These are phyloP conservation scores for Sambucus nigra DNA, from an alignment of 129 eudicot species.

Conservation along the genomic window DNA sequence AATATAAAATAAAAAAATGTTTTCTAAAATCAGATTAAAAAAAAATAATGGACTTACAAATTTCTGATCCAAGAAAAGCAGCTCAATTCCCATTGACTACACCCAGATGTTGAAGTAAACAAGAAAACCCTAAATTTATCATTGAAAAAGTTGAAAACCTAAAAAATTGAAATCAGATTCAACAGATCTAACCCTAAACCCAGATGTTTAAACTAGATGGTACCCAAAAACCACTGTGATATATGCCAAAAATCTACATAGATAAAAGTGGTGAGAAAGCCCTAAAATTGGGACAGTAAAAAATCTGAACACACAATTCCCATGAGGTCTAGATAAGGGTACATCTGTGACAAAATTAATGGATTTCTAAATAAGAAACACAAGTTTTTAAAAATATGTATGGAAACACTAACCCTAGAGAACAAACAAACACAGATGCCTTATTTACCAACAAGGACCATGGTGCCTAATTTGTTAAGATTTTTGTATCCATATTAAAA, in stretches of 20 bases:
- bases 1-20: no score
- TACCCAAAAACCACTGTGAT: slow-evolving; percentile 16
- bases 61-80: slow-evolving; percentile 22
- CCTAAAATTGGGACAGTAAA: slow-evolving; percentile 25
- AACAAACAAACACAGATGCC: background rate
- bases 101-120: slow-evolving; percentile 20
- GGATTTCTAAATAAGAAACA: background rate
- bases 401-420: background rate
- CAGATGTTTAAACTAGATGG: slow-evolving; percentile 10
- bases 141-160: background rate
- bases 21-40: background rate
- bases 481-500: no score
- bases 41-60: slow-evolving; percentile 11
- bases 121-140: slow-evolving; percentile 4
- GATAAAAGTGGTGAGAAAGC: slow-evolving; percentile 28
- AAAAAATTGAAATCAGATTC: slow-evolving; percentile 1
- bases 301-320: background rate
- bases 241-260: background rate
- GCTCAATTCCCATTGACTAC: slow-evolving; percentile 16
- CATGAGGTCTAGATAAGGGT: background rate
- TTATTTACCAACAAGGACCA: background rate
- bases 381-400: no score
- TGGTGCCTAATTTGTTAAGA: background rate
- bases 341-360: background rate
- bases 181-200: slow-evolving; percentile 33